Evolutionary conservation across 768 basidiomycete species (phyloP), one percentile per base, ranked within the genome.

Genomic region (Pulveroboletus ravenelii): DNA sequence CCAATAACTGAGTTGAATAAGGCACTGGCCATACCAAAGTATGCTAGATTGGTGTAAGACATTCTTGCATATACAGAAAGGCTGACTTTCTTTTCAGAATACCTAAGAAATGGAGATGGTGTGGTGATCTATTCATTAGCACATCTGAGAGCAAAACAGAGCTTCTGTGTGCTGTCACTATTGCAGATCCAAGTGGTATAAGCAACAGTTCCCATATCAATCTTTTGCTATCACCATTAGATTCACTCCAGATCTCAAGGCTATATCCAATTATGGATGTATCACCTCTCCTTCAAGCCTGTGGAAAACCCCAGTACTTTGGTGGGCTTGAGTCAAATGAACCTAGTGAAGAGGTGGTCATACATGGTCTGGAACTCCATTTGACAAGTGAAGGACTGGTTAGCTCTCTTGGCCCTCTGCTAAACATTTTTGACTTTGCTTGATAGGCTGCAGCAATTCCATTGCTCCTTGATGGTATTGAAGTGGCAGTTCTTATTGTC

Each of bases 81-180:
- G 27, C 52, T 62, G 2, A 63, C 35, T 6, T 36, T 20, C 35
- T 36, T 45, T 37, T 2, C 48, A 85, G 84, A 54, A 78, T 81
- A 36, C 71, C 71, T 18, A 81, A 80, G 60, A 78, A 78, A 47
- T 88, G 79, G 79, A 80, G 73, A 54, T 87, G 87, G 86, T 68
- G 72, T 34, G 85, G 84, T 20, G 68, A 77, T 18, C 68, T 87
- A 27, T 72, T 74, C 47, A 70, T 78, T 18, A 70, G 69, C 23
- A 64, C 65, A 3, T 63, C 63, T 17, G 61, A 66, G 5, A 69
- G 67, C 18, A 64, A 66, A 20, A 62, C 71, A 25, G 73, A 80
- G 48, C 65, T 65, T 7, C 56, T 83, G 0, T 84, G 84, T 66
- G 69, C 77, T 32, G 72, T 79, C 29, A 62, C 60, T 2, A 65